Conservation (phyloP, 31 red algal genomes). For the Asparagopsis taxiformis region DNA sequence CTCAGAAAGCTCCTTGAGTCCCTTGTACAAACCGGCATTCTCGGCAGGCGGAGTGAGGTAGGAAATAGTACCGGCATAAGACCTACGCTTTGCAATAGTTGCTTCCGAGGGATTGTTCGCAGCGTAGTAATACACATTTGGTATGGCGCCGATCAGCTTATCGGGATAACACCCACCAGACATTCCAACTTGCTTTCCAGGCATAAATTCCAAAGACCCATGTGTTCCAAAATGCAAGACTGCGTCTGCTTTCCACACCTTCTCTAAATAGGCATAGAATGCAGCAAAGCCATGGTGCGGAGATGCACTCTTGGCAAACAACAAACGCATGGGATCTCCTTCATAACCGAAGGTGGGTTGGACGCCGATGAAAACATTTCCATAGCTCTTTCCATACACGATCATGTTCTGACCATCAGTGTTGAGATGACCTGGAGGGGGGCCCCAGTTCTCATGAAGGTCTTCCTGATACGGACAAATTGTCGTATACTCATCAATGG, state of each 20-base stretch:
- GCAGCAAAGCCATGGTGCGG: constrained; percentile 99
- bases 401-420: constrained; percentile 93
- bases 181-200: constrained; percentile 99
- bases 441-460: constrained; percentile 97
- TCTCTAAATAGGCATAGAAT: constrained; percentile 92
- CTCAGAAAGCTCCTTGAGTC: constrained; percentile 93
- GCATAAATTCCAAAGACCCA: constrained; percentile 99
- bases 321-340: constrained; percentile 97
- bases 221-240: constrained; percentile 99
- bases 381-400: constrained; percentile 93
- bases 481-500: constrained; percentile 80
- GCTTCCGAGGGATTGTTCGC: constrained; percentile 99
- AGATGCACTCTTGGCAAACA: constrained; percentile 96
- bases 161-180: constrained; percentile 94
- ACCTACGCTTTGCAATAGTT: constrained; percentile 98
- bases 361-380: constrained; percentile 95
- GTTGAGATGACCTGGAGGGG: constrained; percentile 95
- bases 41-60: constrained; percentile 99
- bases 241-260: constrained; percentile 92
- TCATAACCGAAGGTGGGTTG: constrained; percentile 99
- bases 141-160: constrained; percentile 86
- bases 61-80: constrained; percentile 97
- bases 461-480: constrained; percentile 78
- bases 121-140: constrained; percentile 99
- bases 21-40: constrained; percentile 98